These are phyloP conservation scores for Xylariaceae sp. DNA, from an alignment of 2,329 filamentous ascomycete species.

Conservation along the genomic window DNA sequence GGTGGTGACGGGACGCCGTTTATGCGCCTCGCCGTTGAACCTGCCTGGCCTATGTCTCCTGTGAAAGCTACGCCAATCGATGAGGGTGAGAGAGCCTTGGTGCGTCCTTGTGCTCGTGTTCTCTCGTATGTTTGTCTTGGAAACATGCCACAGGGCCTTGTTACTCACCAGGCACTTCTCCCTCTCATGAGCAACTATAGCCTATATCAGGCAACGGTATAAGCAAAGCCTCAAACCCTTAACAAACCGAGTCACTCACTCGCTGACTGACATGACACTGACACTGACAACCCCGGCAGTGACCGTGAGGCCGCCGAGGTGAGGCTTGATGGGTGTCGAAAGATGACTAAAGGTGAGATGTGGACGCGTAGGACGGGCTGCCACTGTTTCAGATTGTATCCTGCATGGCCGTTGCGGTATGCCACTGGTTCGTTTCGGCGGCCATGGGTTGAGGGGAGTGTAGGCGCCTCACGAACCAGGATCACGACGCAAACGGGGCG, in stretches of 20 bases:
- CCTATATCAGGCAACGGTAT: background rate
- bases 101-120: background rate
- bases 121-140: constrained; percentile 20
- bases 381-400: constrained; percentile 21
- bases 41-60: background rate
- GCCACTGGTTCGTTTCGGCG: constrained; percentile 9
- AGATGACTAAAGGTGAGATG: constrained; percentile 5
- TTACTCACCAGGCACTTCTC: background rate
- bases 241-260: too few relatives aligned
- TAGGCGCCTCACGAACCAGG: constrained; percentile 1
- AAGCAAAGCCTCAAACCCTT: background rate
- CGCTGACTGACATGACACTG: too few relatives aligned
- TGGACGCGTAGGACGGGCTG: constrained; percentile 21
- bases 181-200: background rate
- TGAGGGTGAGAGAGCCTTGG: constrained; percentile 4
- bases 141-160: background rate
- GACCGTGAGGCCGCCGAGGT: too few relatives aligned
- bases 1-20: constrained; percentile 15
- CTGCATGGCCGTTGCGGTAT: constrained; percentile 12
- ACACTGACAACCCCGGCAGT: too few relatives aligned
- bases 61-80: constrained; percentile 5
- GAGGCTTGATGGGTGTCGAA: constrained; percentile 6
- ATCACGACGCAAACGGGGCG: background rate
- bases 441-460: background rate
- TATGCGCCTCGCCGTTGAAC: constrained; percentile 26